Base-by-base conservation (phyloP, 345 rosid genomes). In the Euphorbia pulcherrima region DNA sequence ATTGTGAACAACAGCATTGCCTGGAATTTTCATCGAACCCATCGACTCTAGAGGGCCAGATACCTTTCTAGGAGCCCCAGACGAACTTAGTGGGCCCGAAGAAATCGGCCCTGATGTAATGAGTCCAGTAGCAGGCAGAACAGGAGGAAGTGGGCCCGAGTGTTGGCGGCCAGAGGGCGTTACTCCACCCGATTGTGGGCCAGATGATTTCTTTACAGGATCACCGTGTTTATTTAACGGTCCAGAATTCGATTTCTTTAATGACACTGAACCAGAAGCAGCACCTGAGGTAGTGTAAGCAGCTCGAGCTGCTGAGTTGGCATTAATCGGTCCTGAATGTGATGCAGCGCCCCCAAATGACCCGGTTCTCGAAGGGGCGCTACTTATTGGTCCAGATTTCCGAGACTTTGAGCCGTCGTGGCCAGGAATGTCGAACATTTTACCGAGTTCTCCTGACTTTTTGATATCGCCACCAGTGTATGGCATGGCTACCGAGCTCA, bases 391-490 rank as follows among this genome's bases (percentile, higher is more conserved):
- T 26, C 99, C 99, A 27, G 99, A 94, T 83, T 94, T 94, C 82
- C 97, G 83, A 1, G 96, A 83, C 64, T 87, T 83, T 14, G 97
- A 81, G 44, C 95, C 94, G 64, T 77, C 62, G 70, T 39, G n/a
- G n/a, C n/a, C n/a, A 48, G 92, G 87, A 56, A 93, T 87, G 71
- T 93, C 98, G 75, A 93, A 93, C 98, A 93, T 93, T 82, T 86
- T 90, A 44, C 98, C 98, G 29, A 93, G 68, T 55, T 93, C 97
- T 79, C 98, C 98, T 16, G 98, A 92, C 64, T 82, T 90, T 60
- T 92, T 92, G 24, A 92, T 88, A 74, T 92, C 93, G 57, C 98
- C 98, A 53, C 98, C 97, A 7, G 93, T 92, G 73, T 92, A 92
- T 12, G 98, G 98, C 97, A 90, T 84, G 74, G 97, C 92, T 16